Conservation (phyloP, 2,329 filamentous ascomycete species). For the Cladophialophora chaetospira region DNA sequence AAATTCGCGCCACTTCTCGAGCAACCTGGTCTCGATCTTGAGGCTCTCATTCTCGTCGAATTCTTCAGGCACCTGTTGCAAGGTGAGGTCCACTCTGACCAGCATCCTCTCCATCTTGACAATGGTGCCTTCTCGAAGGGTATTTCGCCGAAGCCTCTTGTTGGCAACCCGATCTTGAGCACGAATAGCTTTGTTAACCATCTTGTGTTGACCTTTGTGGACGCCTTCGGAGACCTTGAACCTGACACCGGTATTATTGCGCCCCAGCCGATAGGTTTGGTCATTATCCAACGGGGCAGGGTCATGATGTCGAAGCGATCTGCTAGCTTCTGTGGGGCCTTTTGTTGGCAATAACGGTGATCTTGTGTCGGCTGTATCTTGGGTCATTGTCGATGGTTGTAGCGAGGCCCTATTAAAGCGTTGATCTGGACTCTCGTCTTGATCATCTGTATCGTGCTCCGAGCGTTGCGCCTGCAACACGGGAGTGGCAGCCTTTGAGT, state of each 20-base stretch:
- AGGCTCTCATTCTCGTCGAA: constrained; percentile 66
- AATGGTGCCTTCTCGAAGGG: constrained; percentile 60
- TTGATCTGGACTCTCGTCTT: constrained; percentile 1
- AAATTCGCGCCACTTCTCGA: constrained; percentile 68
- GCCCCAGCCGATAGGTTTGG: constrained; percentile 12
- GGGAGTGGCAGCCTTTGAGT: constrained; percentile 9
- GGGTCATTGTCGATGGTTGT: constrained; percentile 13
- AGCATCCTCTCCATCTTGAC: constrained; percentile 71
- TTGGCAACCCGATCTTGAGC: constrained; percentile 41
- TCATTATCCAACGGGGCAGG: constrained; percentile 27
- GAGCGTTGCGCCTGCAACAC: constrained; percentile 4
- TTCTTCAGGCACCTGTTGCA: constrained; percentile 58
- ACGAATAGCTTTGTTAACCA: constrained; percentile 42
- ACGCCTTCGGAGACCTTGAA: constrained; percentile 50
- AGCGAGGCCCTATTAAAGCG: constrained; percentile 6
- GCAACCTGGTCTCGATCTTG: constrained; percentile 58
- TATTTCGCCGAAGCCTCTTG: constrained; percentile 40
- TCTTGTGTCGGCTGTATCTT: constrained; percentile 24
- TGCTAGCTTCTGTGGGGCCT: background rate
- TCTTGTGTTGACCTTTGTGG: constrained; percentile 42
- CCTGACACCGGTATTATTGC: constrained; percentile 37
- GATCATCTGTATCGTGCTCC: constrained; percentile 12
- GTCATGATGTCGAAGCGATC: constrained; percentile 26
- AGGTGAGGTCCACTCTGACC: constrained; percentile 59
- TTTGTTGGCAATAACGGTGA: constrained; percentile 21